A percentile compares a stretch with the other conserved stretches of the same genome.
Conservation (phyloP, 2,329 filamentous ascomycete genomes). For the Neofusicoccum cordaticola region DNA sequence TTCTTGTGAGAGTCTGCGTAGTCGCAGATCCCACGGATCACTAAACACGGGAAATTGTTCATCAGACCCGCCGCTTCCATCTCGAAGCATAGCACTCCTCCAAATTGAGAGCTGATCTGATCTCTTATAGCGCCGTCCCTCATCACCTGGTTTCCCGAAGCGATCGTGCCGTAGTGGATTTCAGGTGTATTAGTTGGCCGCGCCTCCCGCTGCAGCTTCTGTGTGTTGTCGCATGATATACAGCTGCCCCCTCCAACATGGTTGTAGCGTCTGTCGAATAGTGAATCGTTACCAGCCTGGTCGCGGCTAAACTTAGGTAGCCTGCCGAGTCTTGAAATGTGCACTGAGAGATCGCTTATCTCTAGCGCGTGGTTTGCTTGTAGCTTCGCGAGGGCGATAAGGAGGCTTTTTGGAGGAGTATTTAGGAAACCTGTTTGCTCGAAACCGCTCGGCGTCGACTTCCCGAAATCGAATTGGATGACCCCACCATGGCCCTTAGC, state of each 20-base stretch:
- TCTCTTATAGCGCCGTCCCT: not conserved
- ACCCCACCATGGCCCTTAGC: constrained; percentile 22
- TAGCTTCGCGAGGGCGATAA: constrained; percentile 17
- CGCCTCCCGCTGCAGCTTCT: constrained; percentile 14
- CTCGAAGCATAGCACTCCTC: constrained; percentile 25
- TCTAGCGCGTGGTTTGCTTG: constrained; percentile 17
- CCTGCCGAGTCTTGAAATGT: constrained; percentile 11
- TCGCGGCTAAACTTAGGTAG: constrained; percentile 18
- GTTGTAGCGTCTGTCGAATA: constrained; percentile 23
- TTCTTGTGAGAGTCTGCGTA: constrained; percentile 26
- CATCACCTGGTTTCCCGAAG: constrained; percentile 6
- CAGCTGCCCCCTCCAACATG: constrained; percentile 20
- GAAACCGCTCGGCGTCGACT: constrained; percentile 19
- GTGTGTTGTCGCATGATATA: constrained; percentile 16
- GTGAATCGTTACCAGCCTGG: constrained; percentile 18
- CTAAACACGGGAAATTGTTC: constrained; percentile 25
- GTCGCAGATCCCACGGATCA: constrained; percentile 27
- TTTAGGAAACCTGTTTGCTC: constrained; percentile 18
- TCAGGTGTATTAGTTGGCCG: constrained; percentile 11
- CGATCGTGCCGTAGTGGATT: constrained; percentile 14
- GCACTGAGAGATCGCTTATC: constrained; percentile 9
- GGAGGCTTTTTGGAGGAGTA: constrained; percentile 19
- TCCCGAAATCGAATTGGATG: constrained; percentile 27
- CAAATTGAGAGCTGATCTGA: constrained; percentile 19
- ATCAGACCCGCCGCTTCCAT: constrained; percentile 29